phyloP scores from a whole-genome alignment of 352 stramenopile genomes.

The Aphanomyces astaci region DNA sequence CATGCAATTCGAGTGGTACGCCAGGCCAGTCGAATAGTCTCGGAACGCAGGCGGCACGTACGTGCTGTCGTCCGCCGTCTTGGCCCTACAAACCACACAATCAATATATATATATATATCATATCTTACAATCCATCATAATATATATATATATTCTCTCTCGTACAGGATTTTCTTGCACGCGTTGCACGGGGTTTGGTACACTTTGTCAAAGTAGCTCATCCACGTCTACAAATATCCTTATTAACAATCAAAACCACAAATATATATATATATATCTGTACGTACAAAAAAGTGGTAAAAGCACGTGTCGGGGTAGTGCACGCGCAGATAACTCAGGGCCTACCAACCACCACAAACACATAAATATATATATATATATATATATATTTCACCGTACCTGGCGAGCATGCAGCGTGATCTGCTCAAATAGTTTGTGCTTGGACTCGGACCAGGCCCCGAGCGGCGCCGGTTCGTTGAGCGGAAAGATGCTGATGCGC shows the following conservation, averaged over 20 bases:
- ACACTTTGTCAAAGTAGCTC: conserved; percentile 83
- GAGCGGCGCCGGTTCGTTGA: conserved; percentile 60
- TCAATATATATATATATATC: not conserved
- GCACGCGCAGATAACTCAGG: conserved; percentile 73
- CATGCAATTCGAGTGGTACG: conserved; percentile 73
- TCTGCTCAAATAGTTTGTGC: conserved; percentile 69
- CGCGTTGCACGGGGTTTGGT: conserved; percentile 74
- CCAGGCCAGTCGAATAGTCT: conserved; percentile 71
- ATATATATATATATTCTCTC: too few relatives aligned
- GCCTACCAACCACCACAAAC: too few relatives aligned
- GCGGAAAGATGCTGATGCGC: conserved; percentile 68
- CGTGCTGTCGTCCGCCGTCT: conserved; percentile 70
- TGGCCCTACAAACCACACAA: conserved; percentile 27
- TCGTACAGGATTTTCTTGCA: conserved; percentile 77
- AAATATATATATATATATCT: not conserved
- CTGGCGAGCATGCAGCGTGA: conserved; percentile 66
- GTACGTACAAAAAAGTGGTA: conserved; percentile 59
- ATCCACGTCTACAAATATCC: conserved; percentile 69
- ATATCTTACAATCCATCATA: too few relatives aligned
- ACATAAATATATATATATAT: not conserved
- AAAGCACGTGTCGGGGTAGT: conserved; percentile 79
- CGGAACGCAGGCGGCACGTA: conserved; percentile 80
- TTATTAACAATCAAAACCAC: conserved; percentile 1
- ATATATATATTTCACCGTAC: not conserved
- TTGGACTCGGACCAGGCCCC: conserved; percentile 76